Base-by-base conservation (phyloP, 1,284 basidiomycete genomes). In the Schizophyllum amplum region DNA sequence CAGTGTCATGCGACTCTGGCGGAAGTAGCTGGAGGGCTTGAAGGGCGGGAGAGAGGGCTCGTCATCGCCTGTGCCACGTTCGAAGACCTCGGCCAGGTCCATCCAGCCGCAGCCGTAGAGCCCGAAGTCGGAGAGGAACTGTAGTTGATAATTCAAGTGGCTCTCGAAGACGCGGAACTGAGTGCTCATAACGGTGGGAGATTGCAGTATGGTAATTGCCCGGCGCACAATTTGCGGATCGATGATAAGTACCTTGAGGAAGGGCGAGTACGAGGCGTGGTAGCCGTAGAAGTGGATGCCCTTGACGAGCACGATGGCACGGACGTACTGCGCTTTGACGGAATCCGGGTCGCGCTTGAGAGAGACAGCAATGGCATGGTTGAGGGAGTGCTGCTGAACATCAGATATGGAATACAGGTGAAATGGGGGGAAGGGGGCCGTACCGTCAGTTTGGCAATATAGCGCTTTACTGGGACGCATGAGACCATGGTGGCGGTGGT, bases 221-320 rank as follows among this genome's bases (percentile, higher is more conserved):
- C 91, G 84, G 63, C 77, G 83, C 60, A 88, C 74, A 61, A 84
- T 72, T 1, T 76, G 69, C 4, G 94, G 92, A 64, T 97, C 86
- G 52, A 78, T 76, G 57, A 95, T 75, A 62, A 84, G 77, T 53
- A 99, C 82, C 71, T 98, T 98, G 71, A 99, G 83, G 72, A 92
- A 99, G 24, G 94, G 94, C 9, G 81, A 79, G 67, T 93, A 90
- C 24, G 86, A 84, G 20, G 90, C 78, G 68, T 95, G 90, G 70
- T 95, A 98, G 6, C 96, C 96, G 71, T 98, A 99, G 70, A 98
- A 98, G 63, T 91, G 89, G 22, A 92, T 75, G n/a, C 94, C 96
- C 73, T 98, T 98, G 64, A 95, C 92, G 42, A 96, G 79, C 54
- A 94, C 72, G 52, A 98, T 83, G 6, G 83, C 75, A 58, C 86